Percentiles rank a stretch among this genome's conserved stretches.
phyloP scores from a whole-genome alignment of 306 rosid genomes.

The Vicia faba region DNA sequence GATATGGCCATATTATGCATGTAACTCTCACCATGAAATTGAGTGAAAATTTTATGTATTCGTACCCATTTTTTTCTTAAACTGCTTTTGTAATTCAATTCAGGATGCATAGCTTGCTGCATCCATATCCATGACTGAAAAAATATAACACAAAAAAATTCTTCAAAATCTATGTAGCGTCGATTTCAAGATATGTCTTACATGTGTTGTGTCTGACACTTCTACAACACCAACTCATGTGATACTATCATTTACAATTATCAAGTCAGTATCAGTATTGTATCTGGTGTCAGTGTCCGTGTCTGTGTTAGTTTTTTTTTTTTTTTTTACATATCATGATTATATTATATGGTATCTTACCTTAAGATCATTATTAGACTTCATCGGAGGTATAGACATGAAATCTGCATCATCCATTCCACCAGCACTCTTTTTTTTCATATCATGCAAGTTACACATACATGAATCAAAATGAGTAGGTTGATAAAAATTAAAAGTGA shows the following conservation, averaged over 20 bases:
- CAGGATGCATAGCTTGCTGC: conserved; percentile 99
- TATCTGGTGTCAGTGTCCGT: neutral
- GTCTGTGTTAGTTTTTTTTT: neutral
- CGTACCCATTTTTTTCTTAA: conserved; percentile 86
- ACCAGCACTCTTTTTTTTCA: conserved; percentile 54
- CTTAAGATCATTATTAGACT: conserved; percentile 85
- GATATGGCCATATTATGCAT: neutral
- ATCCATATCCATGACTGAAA: conserved; percentile 91
- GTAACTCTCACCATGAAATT: neutral
- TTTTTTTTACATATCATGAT: neutral
- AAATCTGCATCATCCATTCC: conserved; percentile 65
- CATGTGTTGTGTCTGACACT: neutral
- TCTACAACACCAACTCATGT: neutral
- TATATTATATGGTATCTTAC: conserved; percentile 37
- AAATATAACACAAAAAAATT: neutral
- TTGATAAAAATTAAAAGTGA: conserved; percentile 15
- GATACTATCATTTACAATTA: neutral
- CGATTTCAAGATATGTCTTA: neutral
- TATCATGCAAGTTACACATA: conserved; percentile 37
- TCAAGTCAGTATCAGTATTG: neutral
- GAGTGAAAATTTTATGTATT: neutral
- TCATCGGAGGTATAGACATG: conserved; percentile 69
- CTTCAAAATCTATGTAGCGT: neutral
- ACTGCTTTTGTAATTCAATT: conserved; percentile 78
- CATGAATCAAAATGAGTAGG: neutral